Evolutionary conservation across 139 green algal species (phyloP).

Genomic region (Edaphochlamys debaryana): DNA sequence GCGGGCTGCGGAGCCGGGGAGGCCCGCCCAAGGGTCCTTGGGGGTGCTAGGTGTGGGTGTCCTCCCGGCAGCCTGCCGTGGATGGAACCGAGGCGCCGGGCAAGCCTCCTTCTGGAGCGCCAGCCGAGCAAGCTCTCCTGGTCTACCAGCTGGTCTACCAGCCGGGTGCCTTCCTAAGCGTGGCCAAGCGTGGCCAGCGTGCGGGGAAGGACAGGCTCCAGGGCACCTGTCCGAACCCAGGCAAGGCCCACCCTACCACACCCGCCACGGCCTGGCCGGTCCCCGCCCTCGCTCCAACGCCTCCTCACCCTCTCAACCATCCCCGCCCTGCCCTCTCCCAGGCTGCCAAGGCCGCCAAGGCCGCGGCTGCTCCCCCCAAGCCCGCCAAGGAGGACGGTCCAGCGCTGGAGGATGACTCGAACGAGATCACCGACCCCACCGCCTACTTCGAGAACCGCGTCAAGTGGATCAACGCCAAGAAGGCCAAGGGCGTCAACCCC

Average conservation of each 20-base stretch:
- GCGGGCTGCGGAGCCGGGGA: too few species aligned
- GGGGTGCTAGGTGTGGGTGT: too few species aligned
- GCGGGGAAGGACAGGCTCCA: too few species aligned
- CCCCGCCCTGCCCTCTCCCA: constrained; percentile 32
- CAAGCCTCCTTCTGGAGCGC: too few species aligned
- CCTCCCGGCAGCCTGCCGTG: too few species aligned
- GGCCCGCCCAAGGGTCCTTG: too few species aligned
- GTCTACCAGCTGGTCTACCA: too few species aligned
- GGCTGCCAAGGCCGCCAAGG: constrained; percentile 76
- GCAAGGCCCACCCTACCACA: neutral
- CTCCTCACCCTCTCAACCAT: neutral
- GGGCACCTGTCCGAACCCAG: too few species aligned
- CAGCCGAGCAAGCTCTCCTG: too few species aligned
- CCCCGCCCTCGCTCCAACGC: neutral
- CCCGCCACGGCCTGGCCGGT: neutral
- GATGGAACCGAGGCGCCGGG: too few species aligned
- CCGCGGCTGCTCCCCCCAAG: constrained; percentile 66
- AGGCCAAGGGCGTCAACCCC: constrained; percentile 87
- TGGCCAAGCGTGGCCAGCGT: too few species aligned
- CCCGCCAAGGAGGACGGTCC: constrained; percentile 47
- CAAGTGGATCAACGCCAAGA: constrained; percentile 74
- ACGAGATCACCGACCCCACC: constrained; percentile 75
- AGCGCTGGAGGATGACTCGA: constrained; percentile 73
- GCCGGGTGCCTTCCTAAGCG: too few species aligned
- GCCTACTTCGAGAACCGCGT: constrained; percentile 93